These are phyloP conservation scores for Falciphora oryzae DNA, from an alignment of 2,329 filamentous ascomycete species.

Conservation along the genomic window DNA sequence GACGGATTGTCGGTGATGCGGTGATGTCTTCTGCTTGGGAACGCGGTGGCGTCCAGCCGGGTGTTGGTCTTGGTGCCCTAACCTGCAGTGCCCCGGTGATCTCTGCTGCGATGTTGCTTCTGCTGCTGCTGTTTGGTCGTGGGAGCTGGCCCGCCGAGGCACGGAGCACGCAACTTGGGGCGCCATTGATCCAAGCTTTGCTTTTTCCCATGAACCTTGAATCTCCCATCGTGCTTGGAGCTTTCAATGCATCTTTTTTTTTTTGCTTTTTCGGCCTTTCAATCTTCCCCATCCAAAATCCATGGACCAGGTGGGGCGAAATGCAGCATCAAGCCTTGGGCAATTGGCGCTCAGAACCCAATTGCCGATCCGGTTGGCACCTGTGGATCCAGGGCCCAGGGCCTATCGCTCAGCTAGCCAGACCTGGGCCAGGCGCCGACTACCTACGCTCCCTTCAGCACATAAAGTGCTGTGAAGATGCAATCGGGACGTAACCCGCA, in stretches of 20 bases:
- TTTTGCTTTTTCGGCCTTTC: not conserved
- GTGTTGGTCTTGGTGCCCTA: not conserved
- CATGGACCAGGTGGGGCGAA: not conserved
- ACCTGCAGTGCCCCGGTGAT: not conserved
- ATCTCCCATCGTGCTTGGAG: no score
- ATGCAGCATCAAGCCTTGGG: not conserved
- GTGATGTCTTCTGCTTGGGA: not conserved
- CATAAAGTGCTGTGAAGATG: not conserved
- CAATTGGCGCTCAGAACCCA: not conserved
- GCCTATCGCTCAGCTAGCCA: not conserved
- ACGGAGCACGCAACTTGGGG: not conserved
- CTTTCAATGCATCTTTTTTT: no score
- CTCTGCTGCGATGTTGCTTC: not conserved
- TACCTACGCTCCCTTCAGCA: not conserved
- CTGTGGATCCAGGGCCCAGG: not conserved
- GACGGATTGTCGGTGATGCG: not conserved
- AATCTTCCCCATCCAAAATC: not conserved
- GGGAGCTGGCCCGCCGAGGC: no score
- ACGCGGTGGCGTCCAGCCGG: not conserved
- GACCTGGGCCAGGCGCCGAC: no score
- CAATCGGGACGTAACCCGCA: no score
- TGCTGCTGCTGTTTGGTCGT: not conserved
- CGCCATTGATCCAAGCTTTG: not conserved
- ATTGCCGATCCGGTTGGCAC: not conserved
- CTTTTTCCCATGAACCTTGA: not conserved